Percentiles rank a stretch among this genome's conserved stretches.
phyloP scores from a whole-genome alignment of 2,329 filamentous ascomycete species.

The Orbilia oligospora region DNA sequence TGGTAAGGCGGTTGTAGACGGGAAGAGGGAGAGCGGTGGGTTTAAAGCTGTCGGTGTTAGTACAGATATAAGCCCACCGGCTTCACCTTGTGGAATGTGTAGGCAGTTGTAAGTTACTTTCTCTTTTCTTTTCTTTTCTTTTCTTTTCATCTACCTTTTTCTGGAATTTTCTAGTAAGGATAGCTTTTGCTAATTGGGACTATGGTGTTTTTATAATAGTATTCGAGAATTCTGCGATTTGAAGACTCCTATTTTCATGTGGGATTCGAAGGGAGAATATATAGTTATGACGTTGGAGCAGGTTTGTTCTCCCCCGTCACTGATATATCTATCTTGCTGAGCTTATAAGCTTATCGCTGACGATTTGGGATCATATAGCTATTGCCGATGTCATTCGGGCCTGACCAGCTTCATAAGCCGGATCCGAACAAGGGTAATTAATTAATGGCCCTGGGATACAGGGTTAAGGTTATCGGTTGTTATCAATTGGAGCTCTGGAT shows the following conservation, averaged over 20 bases:
- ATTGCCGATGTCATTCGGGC: constrained; percentile 78
- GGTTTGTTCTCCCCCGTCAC: constrained; percentile 68
- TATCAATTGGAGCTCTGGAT: background rate
- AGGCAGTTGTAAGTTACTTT: constrained; percentile 81
- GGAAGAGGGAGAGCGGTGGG: constrained; percentile 66
- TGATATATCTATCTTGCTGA: background rate
- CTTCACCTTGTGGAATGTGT: constrained; percentile 92
- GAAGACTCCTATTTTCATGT: constrained; percentile 89
- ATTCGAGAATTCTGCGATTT: constrained; percentile 82
- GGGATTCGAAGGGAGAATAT: constrained; percentile 83
- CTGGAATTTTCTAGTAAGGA: background rate
- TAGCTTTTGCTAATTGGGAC: background rate
- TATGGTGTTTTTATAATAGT: constrained; percentile 67
- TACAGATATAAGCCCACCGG: constrained; percentile 71
- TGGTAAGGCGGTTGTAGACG: constrained; percentile 78
- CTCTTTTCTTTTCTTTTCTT: too few relatives aligned
- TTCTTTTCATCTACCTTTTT: background rate
- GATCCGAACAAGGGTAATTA: constrained; percentile 64
- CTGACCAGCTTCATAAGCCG: constrained; percentile 71
- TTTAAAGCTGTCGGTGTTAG: constrained; percentile 88
- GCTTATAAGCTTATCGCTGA: constrained; percentile 1
- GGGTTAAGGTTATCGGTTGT: background rate
- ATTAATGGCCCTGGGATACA: constrained; percentile 4
- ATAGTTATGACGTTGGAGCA: constrained; percentile 79
- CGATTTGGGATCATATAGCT: constrained; percentile 69